Percentiles rank a stretch among this genome's conserved stretches.
phyloP scores from a whole-genome alignment of 164 flowering plant genomes.

The Piper betle region DNA sequence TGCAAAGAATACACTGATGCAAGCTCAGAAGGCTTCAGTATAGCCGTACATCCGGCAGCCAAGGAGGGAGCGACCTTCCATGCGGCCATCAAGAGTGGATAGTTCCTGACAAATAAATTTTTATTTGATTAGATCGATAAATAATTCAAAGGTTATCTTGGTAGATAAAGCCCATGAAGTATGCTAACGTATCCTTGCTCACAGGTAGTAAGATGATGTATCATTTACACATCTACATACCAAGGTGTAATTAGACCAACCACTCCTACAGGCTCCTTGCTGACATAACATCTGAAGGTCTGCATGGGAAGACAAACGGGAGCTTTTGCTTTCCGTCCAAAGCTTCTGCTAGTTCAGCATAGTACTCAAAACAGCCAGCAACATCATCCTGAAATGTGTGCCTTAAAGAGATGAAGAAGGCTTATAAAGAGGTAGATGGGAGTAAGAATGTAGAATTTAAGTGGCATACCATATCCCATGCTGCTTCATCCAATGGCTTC shows the following conservation, averaged over 20 bases:
- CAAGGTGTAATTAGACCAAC: constrained; percentile 96
- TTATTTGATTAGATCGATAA: no score
- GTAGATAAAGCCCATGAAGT: not conserved
- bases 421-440: not conserved
- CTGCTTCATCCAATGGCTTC: constrained; percentile 89
- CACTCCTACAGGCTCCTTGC: constrained; percentile 83
- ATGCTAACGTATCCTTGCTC: no score
- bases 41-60: constrained; percentile 96
- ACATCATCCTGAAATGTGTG: constrained; percentile 68
- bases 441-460: not conserved
- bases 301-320: constrained; percentile 74
- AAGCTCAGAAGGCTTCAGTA: constrained; percentile 91
- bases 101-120: constrained; percentile 44
- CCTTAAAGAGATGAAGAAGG: not conserved
- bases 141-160: not conserved
- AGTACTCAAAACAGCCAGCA: constrained; percentile 89
- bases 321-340: constrained; percentile 71
- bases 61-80: constrained; percentile 99
- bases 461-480: constrained; percentile 78
- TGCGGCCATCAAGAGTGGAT: constrained; percentile 85
- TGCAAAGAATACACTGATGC: constrained; percentile 52
- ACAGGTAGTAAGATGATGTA: no score
- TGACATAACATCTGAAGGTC: constrained; percentile 54
- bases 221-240: constrained; percentile 18
- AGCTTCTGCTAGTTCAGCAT: constrained; percentile 89